Evolutionary conservation across 805 yeast species (phyloP).

Genomic region (Candida palmyrensis): DNA sequence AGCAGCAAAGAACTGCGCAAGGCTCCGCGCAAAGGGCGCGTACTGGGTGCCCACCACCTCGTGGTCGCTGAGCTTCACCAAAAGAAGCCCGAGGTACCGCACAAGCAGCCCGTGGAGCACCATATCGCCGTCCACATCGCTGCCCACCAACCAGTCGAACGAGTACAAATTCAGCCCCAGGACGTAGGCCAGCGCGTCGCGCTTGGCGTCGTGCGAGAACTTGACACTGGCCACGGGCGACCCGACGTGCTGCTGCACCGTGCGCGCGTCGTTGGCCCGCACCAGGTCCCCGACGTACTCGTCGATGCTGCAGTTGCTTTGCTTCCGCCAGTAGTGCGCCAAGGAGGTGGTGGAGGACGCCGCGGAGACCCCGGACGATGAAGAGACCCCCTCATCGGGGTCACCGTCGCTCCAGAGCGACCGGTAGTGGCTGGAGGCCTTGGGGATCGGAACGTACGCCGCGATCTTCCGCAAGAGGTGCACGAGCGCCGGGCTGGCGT

Average conservation of each 20-base stretch:
- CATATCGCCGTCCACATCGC: conserved; percentile 21
- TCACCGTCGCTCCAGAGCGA: conserved; percentile 9
- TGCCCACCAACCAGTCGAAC: conserved; percentile 24
- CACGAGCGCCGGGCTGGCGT: conserved; percentile 31
- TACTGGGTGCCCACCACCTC: conserved; percentile 30
- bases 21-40: conserved; percentile 13
- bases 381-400: conserved; percentile 4
- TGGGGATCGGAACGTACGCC: conserved; percentile 28
- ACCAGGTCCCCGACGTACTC: conserved; percentile 24
- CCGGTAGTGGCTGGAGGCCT: conserved; percentile 13
- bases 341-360: conserved; percentile 21
- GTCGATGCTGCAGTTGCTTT: conserved; percentile 26
- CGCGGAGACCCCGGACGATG: conserved; percentile 3
- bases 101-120: conserved; percentile 31
- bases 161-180: conserved; percentile 33
- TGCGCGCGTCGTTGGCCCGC: conserved; percentile 19
- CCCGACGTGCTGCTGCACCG: conserved; percentile 25
- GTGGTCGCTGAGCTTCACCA: conserved; percentile 33
- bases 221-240: conserved; percentile 29
- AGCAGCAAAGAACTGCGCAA: conserved; percentile 12
- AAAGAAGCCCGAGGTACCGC: conserved; percentile 30
- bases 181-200: conserved; percentile 22
- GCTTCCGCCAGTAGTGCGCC: conserved; percentile 30
- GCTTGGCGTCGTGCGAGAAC: conserved; percentile 24
- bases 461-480: conserved; percentile 24